A percentile compares a stretch with the other conserved stretches of the same genome.
phyloP scores from a whole-genome alignment of 208 protist genomes.

The Acanthamoeba sp. region DNA sequence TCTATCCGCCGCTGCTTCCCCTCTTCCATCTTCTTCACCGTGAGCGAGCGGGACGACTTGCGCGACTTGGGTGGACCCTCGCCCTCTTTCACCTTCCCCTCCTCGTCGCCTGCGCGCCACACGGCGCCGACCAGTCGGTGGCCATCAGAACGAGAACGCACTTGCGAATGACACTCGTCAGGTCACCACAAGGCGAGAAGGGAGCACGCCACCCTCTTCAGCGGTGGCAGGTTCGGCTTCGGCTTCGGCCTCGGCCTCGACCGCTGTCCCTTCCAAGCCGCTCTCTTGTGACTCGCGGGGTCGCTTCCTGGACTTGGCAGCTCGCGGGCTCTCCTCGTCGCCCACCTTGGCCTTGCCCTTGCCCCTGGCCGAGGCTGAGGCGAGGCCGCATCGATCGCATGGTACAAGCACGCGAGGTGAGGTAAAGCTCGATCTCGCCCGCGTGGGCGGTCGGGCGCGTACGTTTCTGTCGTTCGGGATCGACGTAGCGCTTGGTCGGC shows the following conservation, averaged over 20 bases:
- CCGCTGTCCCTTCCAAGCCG: neutral
- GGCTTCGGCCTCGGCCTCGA: neutral
- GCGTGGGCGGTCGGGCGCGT: neutral
- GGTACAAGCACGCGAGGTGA: no score
- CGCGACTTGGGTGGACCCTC: slow-evolving; percentile 57
- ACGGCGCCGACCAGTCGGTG: no score
- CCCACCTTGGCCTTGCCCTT: neutral
- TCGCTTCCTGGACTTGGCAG: neutral
- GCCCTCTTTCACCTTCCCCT: slow-evolving; percentile 1
- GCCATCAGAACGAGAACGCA: no score
- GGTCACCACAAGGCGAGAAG: neutral
- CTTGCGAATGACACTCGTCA: neutral
- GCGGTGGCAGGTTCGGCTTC: neutral
- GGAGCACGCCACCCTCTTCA: neutral
- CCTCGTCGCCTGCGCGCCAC: no score
- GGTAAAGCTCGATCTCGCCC: neutral
- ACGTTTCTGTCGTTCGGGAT: slow-evolving; percentile 53
- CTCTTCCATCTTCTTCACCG: slow-evolving; percentile 32
- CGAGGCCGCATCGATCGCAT: no score
- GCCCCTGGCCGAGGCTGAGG: neutral
- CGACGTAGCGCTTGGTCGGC: neutral
- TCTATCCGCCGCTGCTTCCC: slow-evolving; percentile 19
- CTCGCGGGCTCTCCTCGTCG: neutral
- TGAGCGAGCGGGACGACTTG: slow-evolving; percentile 54
- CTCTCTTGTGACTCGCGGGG: neutral